A percentile compares a stretch with the other conserved stretches of the same genome.
These are phyloP conservation scores for Neopestalotiopsis sp. DNA, from an alignment of 2,329 filamentous ascomycete species.

Conservation along the genomic window DNA sequence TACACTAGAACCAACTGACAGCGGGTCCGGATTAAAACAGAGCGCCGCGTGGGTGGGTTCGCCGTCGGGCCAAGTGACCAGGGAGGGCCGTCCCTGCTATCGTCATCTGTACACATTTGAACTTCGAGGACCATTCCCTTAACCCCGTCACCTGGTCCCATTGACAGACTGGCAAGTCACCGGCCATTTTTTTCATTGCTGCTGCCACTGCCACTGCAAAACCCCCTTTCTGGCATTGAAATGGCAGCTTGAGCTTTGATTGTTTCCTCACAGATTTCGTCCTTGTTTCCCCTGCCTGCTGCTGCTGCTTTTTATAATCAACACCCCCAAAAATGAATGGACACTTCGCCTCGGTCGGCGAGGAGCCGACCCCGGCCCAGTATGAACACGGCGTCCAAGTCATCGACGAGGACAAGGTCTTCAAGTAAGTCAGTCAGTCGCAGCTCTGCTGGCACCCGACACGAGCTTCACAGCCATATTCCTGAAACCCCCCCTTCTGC, in stretches of 20 bases:
- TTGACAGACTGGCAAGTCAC: neutral
- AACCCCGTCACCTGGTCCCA: constrained; percentile 19
- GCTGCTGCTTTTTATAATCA: constrained; percentile 14
- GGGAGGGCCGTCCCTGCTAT: constrained; percentile 10
- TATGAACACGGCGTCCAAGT: constrained; percentile 97
- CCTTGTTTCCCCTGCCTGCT: constrained; percentile 12
- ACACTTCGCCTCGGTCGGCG: constrained; percentile 78
- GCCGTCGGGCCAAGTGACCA: constrained; percentile 1
- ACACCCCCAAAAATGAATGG: constrained; percentile 65
- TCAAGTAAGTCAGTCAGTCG: constrained; percentile 86
- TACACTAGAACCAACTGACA: neutral
- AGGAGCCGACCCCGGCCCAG: constrained; percentile 64
- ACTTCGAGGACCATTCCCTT: constrained; percentile 11
- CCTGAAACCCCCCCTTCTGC: too few relatives aligned
- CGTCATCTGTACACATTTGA: constrained; percentile 14
- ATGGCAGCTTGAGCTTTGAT: constrained; percentile 1
- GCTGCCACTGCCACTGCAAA: neutral
- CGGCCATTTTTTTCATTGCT: constrained; percentile 2
- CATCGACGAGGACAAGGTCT: constrained; percentile 93
- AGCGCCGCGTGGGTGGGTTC: constrained; percentile 4
- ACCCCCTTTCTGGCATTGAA: constrained; percentile 2
- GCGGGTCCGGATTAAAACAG: constrained; percentile 13
- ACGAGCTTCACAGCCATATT: neutral
- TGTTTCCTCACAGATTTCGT: neutral
- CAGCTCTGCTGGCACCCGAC: neutral